Percentiles rank a stretch among this genome's conserved stretches.
These are phyloP conservation scores for Nannochloropsis gaditana DNA, from an alignment of 108 stramenopile species.

Conservation along the genomic window DNA sequence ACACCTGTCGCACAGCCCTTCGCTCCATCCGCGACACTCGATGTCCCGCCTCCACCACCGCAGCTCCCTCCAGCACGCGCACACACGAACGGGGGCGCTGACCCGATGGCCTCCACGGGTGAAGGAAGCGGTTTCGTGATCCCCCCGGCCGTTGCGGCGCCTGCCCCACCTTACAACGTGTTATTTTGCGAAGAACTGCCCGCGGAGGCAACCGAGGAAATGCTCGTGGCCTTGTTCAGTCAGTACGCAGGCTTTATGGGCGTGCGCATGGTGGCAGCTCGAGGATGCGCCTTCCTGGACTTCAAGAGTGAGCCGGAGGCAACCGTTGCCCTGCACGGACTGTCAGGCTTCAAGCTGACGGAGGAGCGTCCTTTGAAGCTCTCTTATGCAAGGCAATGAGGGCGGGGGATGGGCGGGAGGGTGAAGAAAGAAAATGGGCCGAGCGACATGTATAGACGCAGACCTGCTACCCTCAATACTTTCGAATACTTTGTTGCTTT, in stretches of 20 bases:
- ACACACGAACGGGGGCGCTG: neutral
- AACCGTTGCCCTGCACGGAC: neutral
- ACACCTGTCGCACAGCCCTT: conserved; percentile 5
- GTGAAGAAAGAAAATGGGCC: neutral
- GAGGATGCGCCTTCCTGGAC: neutral
- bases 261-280: neutral
- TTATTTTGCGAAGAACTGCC: conserved; percentile 6
- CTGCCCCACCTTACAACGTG: neutral
- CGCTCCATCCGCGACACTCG: neutral
- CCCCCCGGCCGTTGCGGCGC: neutral
- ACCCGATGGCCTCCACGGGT: too few species aligned
- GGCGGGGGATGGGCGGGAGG: neutral
- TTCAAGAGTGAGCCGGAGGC: neutral
- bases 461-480: too few species aligned
- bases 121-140: neutral
- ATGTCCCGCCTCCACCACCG: neutral
- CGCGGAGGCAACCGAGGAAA: neutral
- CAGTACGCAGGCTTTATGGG: neutral
- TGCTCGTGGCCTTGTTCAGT: neutral
- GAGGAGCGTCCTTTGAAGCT: conserved; percentile 7
- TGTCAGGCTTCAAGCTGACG: neutral
- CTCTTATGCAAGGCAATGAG: neutral
- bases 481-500: neutral
- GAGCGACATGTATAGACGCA: neutral
- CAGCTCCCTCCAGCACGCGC: neutral